phyloP scores from a whole-genome alignment of 805 yeast genomes.

The Cyberlindnera nakhonratchasimensis region DNA sequence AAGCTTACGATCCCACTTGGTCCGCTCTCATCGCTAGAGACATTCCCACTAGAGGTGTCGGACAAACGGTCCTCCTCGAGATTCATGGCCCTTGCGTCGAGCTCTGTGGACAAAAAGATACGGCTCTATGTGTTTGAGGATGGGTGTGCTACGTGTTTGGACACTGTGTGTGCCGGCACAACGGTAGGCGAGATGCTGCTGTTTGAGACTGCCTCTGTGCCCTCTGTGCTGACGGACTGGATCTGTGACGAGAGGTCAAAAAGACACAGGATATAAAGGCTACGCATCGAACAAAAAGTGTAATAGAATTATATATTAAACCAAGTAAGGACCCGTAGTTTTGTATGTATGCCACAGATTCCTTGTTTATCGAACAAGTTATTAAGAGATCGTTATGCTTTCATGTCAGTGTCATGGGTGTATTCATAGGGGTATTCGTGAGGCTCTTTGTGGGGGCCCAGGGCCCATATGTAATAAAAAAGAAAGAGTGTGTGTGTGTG shows the following conservation, averaged over 20 bases:
- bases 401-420: constrained; percentile 1
- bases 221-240: constrained; percentile 5
- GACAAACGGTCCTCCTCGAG: constrained; percentile 3
- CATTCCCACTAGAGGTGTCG: constrained; percentile 4
- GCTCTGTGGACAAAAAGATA: constrained; percentile 15
- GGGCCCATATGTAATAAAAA: background rate
- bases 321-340: background rate
- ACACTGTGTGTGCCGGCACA: constrained; percentile 2
- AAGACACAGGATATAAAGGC: constrained; percentile 2
- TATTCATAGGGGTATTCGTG: too few relatives aligned
- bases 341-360: background rate
- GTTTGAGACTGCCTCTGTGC: constrained; percentile 6
- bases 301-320: background rate
- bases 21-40: constrained; percentile 18
- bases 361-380: background rate
- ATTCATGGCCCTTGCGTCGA: constrained; percentile 12
- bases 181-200: constrained; percentile 11
- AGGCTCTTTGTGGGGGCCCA: background rate
- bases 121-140: constrained; percentile 15
- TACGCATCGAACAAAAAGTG: background rate
- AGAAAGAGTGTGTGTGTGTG: background rate
- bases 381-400: background rate
- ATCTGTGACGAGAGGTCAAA: constrained; percentile 4
- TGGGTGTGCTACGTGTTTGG: constrained; percentile 13
- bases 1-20: constrained; percentile 23